Conservation (phyloP, 2,329 filamentous ascomycete genomes). For the Akanthomyces uredinophilus region DNA sequence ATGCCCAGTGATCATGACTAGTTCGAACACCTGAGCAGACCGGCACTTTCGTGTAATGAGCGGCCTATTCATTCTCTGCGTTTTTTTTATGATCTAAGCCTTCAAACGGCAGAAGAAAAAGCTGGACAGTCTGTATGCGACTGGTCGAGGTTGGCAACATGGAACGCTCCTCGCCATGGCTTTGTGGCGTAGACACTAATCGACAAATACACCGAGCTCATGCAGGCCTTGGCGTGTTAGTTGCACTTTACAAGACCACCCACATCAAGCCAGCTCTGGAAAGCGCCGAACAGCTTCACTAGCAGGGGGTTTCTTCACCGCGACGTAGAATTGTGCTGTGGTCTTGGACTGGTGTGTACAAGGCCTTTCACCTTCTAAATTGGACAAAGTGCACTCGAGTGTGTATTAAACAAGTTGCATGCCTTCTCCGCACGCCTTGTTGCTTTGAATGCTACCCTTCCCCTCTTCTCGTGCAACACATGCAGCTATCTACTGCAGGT, state of each 20-base stretch:
- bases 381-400: not conserved
- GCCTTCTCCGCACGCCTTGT: not conserved
- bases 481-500: not conserved
- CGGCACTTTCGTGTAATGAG: too few relatives aligned
- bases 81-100: too few relatives aligned
- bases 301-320: not conserved
- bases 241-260: not conserved
- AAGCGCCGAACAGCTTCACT: not conserved
- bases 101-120: not conserved
- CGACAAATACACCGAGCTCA: conserved; percentile 8
- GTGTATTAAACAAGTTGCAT: not conserved
- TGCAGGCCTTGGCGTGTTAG: not conserved
- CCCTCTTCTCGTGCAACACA: not conserved
- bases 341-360: not conserved
- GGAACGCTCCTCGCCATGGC: not conserved
- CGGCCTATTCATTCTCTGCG: too few relatives aligned
- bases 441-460: not conserved
- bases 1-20: too few relatives aligned
- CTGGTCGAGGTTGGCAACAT: not conserved
- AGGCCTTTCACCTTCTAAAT: not conserved
- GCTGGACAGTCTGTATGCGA: not conserved
- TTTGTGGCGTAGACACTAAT: not conserved
- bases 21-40: too few relatives aligned
- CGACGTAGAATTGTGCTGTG: not conserved
- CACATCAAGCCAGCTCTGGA: not conserved